Evolutionary conservation across 2,329 filamentous ascomycete species (phyloP), one percentile per base, ranked within the genome.

Genomic region (Podosphaera fusca): DNA sequence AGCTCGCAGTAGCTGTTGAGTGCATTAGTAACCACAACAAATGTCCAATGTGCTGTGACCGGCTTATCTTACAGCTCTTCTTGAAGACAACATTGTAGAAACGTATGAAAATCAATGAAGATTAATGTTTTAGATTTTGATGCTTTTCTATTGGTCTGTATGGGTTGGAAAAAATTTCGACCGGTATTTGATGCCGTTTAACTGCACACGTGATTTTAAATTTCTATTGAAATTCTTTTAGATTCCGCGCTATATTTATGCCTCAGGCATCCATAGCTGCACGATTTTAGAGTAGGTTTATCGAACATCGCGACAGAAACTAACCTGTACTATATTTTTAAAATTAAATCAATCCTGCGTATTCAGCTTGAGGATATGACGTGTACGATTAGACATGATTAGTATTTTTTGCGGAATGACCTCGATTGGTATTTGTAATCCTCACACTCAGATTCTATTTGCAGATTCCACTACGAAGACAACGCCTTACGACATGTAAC

Each of bases 1-100:
- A 70, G 85, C 82, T 77, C 87, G 81, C 69, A 87, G 86, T 72
- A 94, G 79, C 85, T 89, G 64, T 69, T 52, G 29, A 55, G 52
- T 33, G 46, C 60, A 56, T 68, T 61, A 68, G 65, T 58, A 59
- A 62, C 56, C 60, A 62, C 56, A 52, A 8, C 38, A 31, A 56
- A 58, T 47, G 54, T 46, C n/a, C 21, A 31, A 34, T 36, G 14
- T 7, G 46, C 56, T 45, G 42, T 54, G 12, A 58, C 57, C 53
- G 56, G 36, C 54, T 14, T 9, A 51, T 80, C 83, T 75, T 80
- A 87, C 84, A 79, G 81, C 82, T 77, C 82, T 79, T 71, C 81
- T 80, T 67, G 82, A 79, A 69, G 82, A 75, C 73, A 87, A 71
- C 84, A 87, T 86, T 70, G 72, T 82, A 74, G 68, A 63, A 50